phyloP scores from a whole-genome alignment of 2,329 filamentous ascomycete genomes.

The Mariannaea elegans region DNA sequence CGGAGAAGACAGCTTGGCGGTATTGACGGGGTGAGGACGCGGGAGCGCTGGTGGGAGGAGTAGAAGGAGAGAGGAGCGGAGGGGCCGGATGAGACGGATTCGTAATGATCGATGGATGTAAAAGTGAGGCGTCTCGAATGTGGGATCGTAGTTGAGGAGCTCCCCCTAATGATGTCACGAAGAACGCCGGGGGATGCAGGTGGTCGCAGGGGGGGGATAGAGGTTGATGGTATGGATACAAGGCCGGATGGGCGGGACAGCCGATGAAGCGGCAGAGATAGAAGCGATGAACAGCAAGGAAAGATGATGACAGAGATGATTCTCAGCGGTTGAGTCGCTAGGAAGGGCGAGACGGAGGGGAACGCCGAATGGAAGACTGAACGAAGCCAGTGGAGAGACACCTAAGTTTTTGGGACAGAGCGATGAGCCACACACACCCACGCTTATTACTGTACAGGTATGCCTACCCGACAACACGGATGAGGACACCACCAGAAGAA shows the following conservation, averaged over 20 bases:
- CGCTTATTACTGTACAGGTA: constrained; percentile 21
- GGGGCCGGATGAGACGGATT: constrained; percentile 16
- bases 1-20: constrained; percentile 96
- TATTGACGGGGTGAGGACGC: constrained; percentile 60
- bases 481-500: constrained; percentile 30
- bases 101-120: constrained; percentile 20
- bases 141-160: constrained; percentile 21
- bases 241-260: constrained; percentile 29
- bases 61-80: constrained; percentile 16
- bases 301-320: constrained; percentile 22
- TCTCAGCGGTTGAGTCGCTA: constrained; percentile 22
- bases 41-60: constrained; percentile 21
- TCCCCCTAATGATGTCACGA: constrained; percentile 44
- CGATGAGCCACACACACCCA: constrained; percentile 21
- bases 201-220: constrained; percentile 19
- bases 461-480: constrained; percentile 34
- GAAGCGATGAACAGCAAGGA: constrained; percentile 15
- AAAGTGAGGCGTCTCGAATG: constrained; percentile 17
- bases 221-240: constrained; percentile 25
- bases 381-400: constrained; percentile 29
- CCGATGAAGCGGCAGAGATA: constrained; percentile 9
- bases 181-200: constrained; percentile 32
- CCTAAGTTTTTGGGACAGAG: constrained; percentile 22
- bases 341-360: constrained; percentile 34
- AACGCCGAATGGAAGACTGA: constrained; percentile 37